phyloP scores from a whole-genome alignment of 2,329 filamentous ascomycete genomes.

The Nannizziopsis barbatae region DNA sequence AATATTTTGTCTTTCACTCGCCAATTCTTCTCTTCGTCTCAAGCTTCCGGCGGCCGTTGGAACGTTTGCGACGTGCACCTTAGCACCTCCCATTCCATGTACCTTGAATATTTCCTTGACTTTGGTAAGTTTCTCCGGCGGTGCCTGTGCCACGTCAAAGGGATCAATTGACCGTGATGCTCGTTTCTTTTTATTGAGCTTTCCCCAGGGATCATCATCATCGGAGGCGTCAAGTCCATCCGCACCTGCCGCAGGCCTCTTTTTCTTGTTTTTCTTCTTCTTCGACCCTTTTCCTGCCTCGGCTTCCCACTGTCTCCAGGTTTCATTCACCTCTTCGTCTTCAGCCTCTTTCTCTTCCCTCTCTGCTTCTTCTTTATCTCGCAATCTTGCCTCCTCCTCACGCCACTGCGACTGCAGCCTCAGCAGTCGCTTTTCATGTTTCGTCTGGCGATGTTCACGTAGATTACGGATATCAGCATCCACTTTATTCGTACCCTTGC shows the following conservation, averaged over 20 bases:
- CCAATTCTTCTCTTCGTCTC: slow-evolving; percentile 60
- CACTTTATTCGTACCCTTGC: slow-evolving; percentile 12
- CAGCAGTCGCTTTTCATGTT: slow-evolving; percentile 69
- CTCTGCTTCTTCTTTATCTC: slow-evolving; percentile 70
- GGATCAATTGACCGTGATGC: slow-evolving; percentile 28
- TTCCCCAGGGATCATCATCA: slow-evolving; percentile 67
- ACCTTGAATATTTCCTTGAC: slow-evolving; percentile 55
- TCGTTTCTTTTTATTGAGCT: slow-evolving; percentile 53
- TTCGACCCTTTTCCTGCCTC: slow-evolving; percentile 42
- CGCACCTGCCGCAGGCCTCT: slow-evolving; percentile 25
- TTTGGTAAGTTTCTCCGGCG: slow-evolving; percentile 58
- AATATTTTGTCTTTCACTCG: slow-evolving; percentile 56
- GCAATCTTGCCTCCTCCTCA: slow-evolving; percentile 43
- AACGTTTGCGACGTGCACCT: slow-evolving; percentile 56
- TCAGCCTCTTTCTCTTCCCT: slow-evolving; percentile 54
- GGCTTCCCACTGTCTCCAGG: slow-evolving; percentile 52
- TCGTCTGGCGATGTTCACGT: slow-evolving; percentile 54
- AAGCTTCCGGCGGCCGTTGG: slow-evolving; percentile 60
- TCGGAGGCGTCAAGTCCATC: slow-evolving; percentile 33
- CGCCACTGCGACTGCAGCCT: slow-evolving; percentile 50
- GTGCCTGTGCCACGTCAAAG: slow-evolving; percentile 55
- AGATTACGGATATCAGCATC: slow-evolving; percentile 21
- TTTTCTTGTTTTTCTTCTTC: slow-evolving; percentile 51
- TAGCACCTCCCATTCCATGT: slow-evolving; percentile 45
- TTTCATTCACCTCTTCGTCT: slow-evolving; percentile 51